Percentiles rank a stretch among this genome's conserved stretches.
These are phyloP conservation scores for Glycyrrhiza uralensis DNA, from an alignment of 306 rosid species.

Conservation along the genomic window DNA sequence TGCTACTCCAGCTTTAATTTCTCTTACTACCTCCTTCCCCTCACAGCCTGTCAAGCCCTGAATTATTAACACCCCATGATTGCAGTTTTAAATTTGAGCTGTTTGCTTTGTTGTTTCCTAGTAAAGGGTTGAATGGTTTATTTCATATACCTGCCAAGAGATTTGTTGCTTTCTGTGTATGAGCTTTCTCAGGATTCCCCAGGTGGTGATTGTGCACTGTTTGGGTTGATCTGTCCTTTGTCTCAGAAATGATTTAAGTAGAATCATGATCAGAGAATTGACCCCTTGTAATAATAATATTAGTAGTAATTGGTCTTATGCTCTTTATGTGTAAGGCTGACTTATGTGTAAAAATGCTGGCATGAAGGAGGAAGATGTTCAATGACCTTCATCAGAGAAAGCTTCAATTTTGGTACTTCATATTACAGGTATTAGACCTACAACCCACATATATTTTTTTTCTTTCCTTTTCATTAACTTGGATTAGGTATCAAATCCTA, in stretches of 20 bases:
- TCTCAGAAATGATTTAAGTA: conserved; percentile 20
- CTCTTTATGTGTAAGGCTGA: background rate
- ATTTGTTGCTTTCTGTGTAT: conserved; percentile 53
- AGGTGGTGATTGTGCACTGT: conserved; percentile 31
- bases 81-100: conserved; percentile 29
- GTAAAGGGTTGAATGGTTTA: conserved; percentile 34
- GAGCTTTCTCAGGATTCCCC: conserved; percentile 45
- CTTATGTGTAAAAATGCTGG: conserved; percentile 39
- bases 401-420: conserved; percentile 41
- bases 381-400: conserved; percentile 53
- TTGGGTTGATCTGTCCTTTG: conserved; percentile 46
- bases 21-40: conserved; percentile 48
- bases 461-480: background rate
- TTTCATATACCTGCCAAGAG: conserved; percentile 39
- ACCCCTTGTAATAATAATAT: background rate
- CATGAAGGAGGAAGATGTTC: conserved; percentile 52
- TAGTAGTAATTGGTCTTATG: background rate
- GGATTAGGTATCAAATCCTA: conserved; percentile 4
- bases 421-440: conserved; percentile 46
- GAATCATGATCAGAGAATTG: conserved; percentile 25
- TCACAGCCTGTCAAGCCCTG: conserved; percentile 87
- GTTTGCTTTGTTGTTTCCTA: conserved; percentile 48
- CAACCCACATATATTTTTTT: background rate
- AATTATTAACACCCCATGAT: conserved; percentile 61
- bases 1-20: conserved; percentile 42